phyloP scores from a whole-genome alignment of 169 alveolate species.

The Cryptosporidium xiaoi region DNA sequence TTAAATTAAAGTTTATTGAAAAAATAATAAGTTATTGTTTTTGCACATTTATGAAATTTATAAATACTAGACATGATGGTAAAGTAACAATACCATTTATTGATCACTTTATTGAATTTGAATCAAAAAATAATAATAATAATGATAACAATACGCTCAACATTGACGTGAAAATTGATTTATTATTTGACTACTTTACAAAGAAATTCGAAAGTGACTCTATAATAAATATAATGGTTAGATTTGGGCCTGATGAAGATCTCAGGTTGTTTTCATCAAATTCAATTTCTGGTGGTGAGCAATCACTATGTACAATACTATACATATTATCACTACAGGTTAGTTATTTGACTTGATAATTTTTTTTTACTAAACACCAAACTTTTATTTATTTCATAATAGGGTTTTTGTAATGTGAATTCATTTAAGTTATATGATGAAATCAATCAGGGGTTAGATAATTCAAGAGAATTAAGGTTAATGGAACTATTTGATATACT shows the following conservation, averaged over 20 bases:
- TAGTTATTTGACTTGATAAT: neutral
- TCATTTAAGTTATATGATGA: constrained; percentile 66
- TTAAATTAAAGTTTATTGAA: constrained; percentile 14
- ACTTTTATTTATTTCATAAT: neutral
- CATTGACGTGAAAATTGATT: neutral
- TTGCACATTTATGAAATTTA: constrained; percentile 51
- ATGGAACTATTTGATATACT: constrained; percentile 62
- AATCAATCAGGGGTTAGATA: constrained; percentile 70
- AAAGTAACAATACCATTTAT: constrained; percentile 54
- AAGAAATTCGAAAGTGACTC: constrained; percentile 51
- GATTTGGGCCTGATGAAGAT: constrained; percentile 62
- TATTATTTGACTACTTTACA: constrained; percentile 15
- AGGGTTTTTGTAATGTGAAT: constrained; percentile 47
- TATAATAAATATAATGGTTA: constrained; percentile 43
- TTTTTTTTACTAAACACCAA: too few species aligned
- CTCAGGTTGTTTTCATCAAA: constrained; percentile 57
- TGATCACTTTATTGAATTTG: constrained; percentile 5
- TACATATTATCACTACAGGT: constrained; percentile 62
- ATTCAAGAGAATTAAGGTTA: constrained; percentile 64
- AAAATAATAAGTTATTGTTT: constrained; percentile 15
- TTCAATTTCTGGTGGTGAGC: constrained; percentile 73
- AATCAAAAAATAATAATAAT: constrained; percentile 1
- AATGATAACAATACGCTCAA: neutral
- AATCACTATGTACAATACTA: constrained; percentile 69
- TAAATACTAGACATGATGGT: constrained; percentile 42